phyloP scores from a whole-genome alignment of 805 yeast genomes.

The Maudiozyma bulderi region DNA sequence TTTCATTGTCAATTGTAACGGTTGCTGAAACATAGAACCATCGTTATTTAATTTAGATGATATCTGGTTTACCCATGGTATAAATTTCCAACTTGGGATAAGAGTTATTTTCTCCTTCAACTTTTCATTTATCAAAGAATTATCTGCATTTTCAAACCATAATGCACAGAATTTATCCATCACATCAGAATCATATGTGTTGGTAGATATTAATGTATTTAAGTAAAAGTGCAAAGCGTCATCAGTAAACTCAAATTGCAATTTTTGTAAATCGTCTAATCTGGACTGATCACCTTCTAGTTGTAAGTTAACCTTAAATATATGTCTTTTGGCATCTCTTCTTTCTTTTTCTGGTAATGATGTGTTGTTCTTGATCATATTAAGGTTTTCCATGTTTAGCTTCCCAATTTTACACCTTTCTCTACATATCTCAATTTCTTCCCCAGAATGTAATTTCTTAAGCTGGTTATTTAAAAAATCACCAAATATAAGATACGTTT shows the following conservation, averaged over 20 bases:
- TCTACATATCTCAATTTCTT: slow-evolving; percentile 35
- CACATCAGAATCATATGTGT: slow-evolving; percentile 41
- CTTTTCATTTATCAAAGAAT: slow-evolving; percentile 34
- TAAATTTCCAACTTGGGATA: slow-evolving; percentile 52
- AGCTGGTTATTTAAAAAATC: slow-evolving; percentile 63
- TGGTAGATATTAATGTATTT: slow-evolving; percentile 39
- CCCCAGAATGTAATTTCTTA: slow-evolving; percentile 35
- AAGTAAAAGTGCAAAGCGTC: slow-evolving; percentile 54
- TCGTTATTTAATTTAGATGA: slow-evolving; percentile 56
- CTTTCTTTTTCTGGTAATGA: slow-evolving; percentile 38
- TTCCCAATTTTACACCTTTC: slow-evolving; percentile 34
- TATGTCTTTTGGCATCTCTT: slow-evolving; percentile 43
- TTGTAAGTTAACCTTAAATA: slow-evolving; percentile 40
- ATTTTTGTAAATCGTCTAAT: slow-evolving; percentile 31
- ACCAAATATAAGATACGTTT: slow-evolving; percentile 53
- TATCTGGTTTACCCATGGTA: slow-evolving; percentile 78
- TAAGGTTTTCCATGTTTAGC: slow-evolving; percentile 42
- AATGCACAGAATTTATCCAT: slow-evolving; percentile 71
- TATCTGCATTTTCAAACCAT: slow-evolving; percentile 60
- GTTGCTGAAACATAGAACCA: slow-evolving; percentile 42
- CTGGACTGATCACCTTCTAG: slow-evolving; percentile 41
- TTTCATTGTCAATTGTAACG: slow-evolving; percentile 39
- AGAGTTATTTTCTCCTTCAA: slow-evolving; percentile 31
- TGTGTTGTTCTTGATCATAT: slow-evolving; percentile 33
- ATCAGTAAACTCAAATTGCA: slow-evolving; percentile 35